A percentile compares a stretch with the other conserved stretches of the same genome.
Conservation (phyloP, 176 grass and related monocot species). For the Lolium rigidum region DNA sequence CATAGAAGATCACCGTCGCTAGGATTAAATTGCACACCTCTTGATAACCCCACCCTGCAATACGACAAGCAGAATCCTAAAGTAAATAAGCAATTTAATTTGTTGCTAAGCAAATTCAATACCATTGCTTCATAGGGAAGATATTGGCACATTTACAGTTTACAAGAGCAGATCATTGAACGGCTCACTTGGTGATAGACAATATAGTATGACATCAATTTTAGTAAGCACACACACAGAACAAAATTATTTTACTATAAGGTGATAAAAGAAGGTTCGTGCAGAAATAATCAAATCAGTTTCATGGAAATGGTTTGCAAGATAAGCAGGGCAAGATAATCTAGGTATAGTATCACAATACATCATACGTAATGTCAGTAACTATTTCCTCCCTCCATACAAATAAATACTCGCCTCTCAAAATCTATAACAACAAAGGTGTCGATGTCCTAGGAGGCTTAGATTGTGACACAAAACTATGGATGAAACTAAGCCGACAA, state of each 20-base stretch:
- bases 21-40: slow-evolving; percentile 76
- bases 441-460: not conserved
- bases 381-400: not conserved
- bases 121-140: not conserved
- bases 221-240: not conserved
- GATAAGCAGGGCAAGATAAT: not conserved
- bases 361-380: too few relatives aligned
- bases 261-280: not conserved
- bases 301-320: not conserved
- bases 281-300: not conserved
- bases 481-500: not conserved
- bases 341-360: not conserved
- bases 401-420: not conserved
- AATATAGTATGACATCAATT: not conserved
- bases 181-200: not conserved
- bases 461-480: not conserved
- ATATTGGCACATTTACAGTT: not conserved
- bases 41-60: slow-evolving; percentile 74
- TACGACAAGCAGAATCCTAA: slow-evolving; percentile 26
- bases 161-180: not conserved
- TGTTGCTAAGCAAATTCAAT: not conserved
- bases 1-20: slow-evolving; percentile 77
- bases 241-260: not conserved
- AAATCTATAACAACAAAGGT: not conserved
- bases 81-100: slow-evolving; percentile 28